Base-by-base conservation (phyloP, 441 rosid genomes). In the Arabidopsis lyrata region DNA sequence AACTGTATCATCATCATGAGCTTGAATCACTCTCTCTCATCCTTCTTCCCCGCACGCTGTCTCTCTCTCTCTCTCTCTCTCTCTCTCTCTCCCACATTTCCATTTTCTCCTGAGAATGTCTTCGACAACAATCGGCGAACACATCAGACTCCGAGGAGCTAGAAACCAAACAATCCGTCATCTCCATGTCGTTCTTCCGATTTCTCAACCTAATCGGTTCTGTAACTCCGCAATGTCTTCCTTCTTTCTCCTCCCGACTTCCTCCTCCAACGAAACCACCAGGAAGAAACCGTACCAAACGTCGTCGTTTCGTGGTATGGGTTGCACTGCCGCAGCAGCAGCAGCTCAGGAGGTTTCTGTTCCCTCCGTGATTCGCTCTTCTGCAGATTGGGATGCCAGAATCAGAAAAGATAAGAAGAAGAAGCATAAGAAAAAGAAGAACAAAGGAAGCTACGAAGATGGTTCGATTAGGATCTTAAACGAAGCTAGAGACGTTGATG, bases 281-380 rank as follows among this genome's bases (percentile, higher is more conserved):
- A 80, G 63, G 83, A 93, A 89, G 85, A 93, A 91, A 74, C 74
- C 76, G 47, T 64, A 71, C 60, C 81, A 83, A 42, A 44, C 86
- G 29, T 45, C 86, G 55, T 83, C 90, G 61, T 86, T 91, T 79
- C 78, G 91, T 5, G 95, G 93, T 1, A 84, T 90, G 50, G 90
- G 97, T 14, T 91, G 99, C 81, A 76, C 90, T 0, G 87, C 96
- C 1, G 61, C 61, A 11, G 84, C 86, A 39, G 84, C 86, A 39
- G 82, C 95, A 6, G 82, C 96, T 9, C 83, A 83, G 73, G 87
- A 89, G 80, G 99, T 91, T 54, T 90, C 96, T 31, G 86, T 90
- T 64, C 99, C 97, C 24, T 87, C 86, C 63, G 80, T 77, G 79
- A 90, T 91, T 68, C 86, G 92, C 52, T 78, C 92, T 27, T 85